phyloP scores from a whole-genome alignment of 768 basidiomycete species.

The Exsudoporus frostii region DNA sequence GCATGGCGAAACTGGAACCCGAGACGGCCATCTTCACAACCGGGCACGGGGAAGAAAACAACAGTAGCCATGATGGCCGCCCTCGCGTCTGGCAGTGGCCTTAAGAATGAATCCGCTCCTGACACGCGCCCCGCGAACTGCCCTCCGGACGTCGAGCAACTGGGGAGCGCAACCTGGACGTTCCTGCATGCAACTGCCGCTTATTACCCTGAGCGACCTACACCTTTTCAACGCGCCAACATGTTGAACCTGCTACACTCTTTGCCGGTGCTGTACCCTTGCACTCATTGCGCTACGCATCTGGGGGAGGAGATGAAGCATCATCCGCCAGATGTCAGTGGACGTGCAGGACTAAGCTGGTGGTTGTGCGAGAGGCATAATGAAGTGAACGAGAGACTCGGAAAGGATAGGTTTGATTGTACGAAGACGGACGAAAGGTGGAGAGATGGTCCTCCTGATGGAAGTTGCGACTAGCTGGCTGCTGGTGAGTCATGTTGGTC shows the following conservation, averaged over 20 bases:
- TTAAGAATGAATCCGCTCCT: slow-evolving; percentile 28
- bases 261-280: slow-evolving; percentile 84
- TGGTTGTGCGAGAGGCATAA: slow-evolving; percentile 96
- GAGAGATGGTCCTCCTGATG: slow-evolving; percentile 87
- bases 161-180: slow-evolving; percentile 94
- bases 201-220: slow-evolving; percentile 87
- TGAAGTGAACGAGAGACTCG: slow-evolving; percentile 82
- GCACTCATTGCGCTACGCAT: slow-evolving; percentile 79
- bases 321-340: slow-evolving; percentile 76
- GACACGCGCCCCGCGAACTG: slow-evolving; percentile 60
- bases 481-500: slow-evolving; percentile 6
- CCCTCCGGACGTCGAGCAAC: slow-evolving; percentile 85
- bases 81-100: slow-evolving; percentile 29
- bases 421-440: slow-evolving; percentile 80
- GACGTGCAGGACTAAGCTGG: slow-evolving; percentile 60
- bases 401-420: slow-evolving; percentile 84
- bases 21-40: slow-evolving; percentile 27
- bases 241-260: slow-evolving; percentile 81
- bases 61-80: slow-evolving; percentile 35
- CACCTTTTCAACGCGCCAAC: slow-evolving; percentile 68
- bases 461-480: slow-evolving; percentile 70
- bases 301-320: slow-evolving; percentile 66
- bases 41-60: slow-evolving; percentile 30
- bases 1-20: slow-evolving; percentile 73
- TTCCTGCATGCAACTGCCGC: slow-evolving; percentile 95